phyloP scores from a whole-genome alignment of 169 alveolate genomes.

The Plasmodium ovale region DNA sequence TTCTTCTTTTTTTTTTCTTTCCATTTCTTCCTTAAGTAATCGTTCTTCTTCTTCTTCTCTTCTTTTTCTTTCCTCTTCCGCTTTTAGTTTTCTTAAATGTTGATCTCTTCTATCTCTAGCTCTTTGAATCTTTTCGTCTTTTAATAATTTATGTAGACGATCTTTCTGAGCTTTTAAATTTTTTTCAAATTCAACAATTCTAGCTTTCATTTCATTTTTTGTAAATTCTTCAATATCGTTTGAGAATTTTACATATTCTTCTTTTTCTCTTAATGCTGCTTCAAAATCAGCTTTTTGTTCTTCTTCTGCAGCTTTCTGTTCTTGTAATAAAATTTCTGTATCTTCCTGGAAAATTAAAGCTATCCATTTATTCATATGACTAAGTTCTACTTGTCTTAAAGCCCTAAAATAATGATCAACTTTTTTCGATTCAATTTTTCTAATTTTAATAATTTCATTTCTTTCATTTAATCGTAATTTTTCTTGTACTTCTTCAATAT shows the following conservation, averaged over 20 bases:
- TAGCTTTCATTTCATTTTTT: constrained; percentile 76
- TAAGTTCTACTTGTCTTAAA: constrained; percentile 86
- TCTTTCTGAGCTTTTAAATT: constrained; percentile 71
- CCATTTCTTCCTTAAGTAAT: constrained; percentile 79
- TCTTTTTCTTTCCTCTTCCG: constrained; percentile 85
- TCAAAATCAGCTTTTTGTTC: constrained; percentile 81
- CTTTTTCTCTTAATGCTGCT: constrained; percentile 79
- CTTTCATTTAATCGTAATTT: constrained; percentile 85
- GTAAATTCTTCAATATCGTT: constrained; percentile 80
- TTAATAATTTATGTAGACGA: constrained; percentile 40
- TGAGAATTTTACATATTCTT: constrained; percentile 78
- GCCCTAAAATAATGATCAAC: constrained; percentile 91
- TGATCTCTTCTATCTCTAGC: constrained; percentile 85
- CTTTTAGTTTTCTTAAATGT: constrained; percentile 79
- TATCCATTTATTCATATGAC: constrained; percentile 82
- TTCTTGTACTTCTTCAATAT: constrained; percentile 90
- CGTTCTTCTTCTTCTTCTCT: constrained; percentile 88
- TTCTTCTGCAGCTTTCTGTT: constrained; percentile 82
- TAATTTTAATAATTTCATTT: constrained; percentile 87
- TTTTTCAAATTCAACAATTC: constrained; percentile 79
- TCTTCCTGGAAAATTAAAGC: constrained; percentile 81
- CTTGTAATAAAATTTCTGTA: constrained; percentile 79
- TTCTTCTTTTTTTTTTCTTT: constrained; percentile 81
- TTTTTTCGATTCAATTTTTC: constrained; percentile 88
- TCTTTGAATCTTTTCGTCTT: constrained; percentile 85